Evolutionary conservation across 1,139 yeast species (phyloP).

Genomic region (Taphrina betulina): DNA sequence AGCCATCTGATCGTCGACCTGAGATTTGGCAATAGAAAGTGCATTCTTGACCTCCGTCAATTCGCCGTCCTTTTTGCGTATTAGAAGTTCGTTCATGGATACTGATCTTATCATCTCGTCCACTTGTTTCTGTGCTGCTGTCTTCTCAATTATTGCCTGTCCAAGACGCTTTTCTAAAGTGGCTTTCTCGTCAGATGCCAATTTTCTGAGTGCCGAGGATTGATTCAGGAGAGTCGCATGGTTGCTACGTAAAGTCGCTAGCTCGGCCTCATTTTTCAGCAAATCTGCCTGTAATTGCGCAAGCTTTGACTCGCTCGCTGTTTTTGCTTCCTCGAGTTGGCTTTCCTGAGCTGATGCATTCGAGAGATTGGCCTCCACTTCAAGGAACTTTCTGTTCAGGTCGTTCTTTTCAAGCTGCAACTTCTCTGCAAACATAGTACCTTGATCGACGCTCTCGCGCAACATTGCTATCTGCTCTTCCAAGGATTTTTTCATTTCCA

Average conservation of each 20-base stretch:
- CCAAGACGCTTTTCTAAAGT: constrained; percentile 1
- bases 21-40: neutral
- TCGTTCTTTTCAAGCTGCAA: constrained; percentile 45
- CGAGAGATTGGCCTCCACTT: constrained; percentile 41
- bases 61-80: constrained; percentile 21
- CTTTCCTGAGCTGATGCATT: neutral
- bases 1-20: neutral
- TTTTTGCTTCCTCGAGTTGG: constrained; percentile 4
- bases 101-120: constrained; percentile 19
- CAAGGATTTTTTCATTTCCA: constrained; percentile 45
- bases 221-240: neutral
- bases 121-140: constrained; percentile 12
- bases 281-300: neutral
- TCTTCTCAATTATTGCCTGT: neutral
- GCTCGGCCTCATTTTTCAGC: neutral
- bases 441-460: constrained; percentile 44
- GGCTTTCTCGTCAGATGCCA: neutral
- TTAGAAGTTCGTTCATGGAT: constrained; percentile 9
- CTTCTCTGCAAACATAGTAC: constrained; percentile 43
- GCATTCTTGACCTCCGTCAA: constrained; percentile 4
- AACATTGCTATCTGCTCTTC: constrained; percentile 43
- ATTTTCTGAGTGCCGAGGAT: neutral
- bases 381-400: constrained; percentile 39
- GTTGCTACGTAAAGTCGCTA: neutral
- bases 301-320: neutral